These are phyloP conservation scores for Blastobotrys indianensis DNA, from an alignment of 1,139 yeast genomes.

Conservation along the genomic window DNA sequence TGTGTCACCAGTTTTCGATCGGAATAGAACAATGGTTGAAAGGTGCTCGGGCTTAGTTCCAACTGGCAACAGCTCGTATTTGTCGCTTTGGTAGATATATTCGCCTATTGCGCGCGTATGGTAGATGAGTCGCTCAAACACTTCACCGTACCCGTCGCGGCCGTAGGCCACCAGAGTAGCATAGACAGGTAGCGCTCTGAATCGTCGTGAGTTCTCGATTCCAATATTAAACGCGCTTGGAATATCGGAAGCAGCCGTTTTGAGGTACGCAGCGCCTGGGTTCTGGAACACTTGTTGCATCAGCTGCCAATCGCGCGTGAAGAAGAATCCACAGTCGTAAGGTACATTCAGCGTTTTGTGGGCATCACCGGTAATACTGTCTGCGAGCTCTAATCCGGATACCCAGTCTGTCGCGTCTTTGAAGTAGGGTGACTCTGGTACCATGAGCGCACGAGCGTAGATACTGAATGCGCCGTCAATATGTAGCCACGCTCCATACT, in stretches of 20 bases:
- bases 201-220: constrained; percentile 27
- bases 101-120: constrained; percentile 20
- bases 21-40: constrained; percentile 24
- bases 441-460: constrained; percentile 19
- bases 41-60: constrained; percentile 12
- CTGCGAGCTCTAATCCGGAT: constrained; percentile 25
- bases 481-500: constrained; percentile 28
- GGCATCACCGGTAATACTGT: constrained; percentile 27
- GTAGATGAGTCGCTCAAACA: constrained; percentile 20
- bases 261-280: constrained; percentile 26
- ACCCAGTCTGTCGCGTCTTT: constrained; percentile 16
- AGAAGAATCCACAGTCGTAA: constrained; percentile 27
- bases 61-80: constrained; percentile 19
- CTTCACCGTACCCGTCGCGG: constrained; percentile 18
- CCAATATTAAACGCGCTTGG: constrained; percentile 24
- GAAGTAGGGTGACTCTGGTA: constrained; percentile 12
- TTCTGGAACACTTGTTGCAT: constrained; percentile 22
- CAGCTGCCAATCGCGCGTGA: constrained; percentile 16
- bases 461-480: constrained; percentile 29
- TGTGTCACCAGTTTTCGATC: constrained; percentile 16
- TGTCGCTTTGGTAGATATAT: constrained; percentile 16
- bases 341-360: constrained; percentile 30
- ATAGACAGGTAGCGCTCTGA: constrained; percentile 26
- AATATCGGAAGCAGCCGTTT: constrained; percentile 9
- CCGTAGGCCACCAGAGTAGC: constrained; percentile 26